These are phyloP conservation scores for Chiua virens DNA, from an alignment of 768 basidiomycete species.

Conservation along the genomic window DNA sequence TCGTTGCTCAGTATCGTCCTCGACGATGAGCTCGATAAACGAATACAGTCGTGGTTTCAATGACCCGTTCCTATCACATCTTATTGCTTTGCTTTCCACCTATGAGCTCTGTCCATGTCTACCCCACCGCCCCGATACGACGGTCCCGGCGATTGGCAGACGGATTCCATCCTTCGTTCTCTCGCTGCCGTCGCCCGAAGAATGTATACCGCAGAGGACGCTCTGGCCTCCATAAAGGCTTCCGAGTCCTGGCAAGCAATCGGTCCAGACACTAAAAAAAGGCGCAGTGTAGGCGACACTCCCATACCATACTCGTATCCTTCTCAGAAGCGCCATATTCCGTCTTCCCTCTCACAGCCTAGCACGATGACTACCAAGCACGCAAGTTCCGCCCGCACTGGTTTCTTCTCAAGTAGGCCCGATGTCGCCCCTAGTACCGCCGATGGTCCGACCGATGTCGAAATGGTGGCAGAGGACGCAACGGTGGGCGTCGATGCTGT, in stretches of 20 bases:
- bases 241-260: conserved; percentile 32
- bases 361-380: conserved; percentile 20
- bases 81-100: conserved; percentile 56
- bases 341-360: conserved; percentile 25
- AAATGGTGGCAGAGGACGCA: conserved; percentile 29
- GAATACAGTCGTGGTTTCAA: conserved; percentile 20
- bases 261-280: conserved; percentile 46
- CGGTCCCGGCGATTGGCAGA: conserved; percentile 59
- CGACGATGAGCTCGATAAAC: conserved; percentile 36
- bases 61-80: conserved; percentile 50
- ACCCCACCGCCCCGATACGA: conserved; percentile 54
- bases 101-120: conserved; percentile 53
- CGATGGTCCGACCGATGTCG: conserved; percentile 24
- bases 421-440: conserved; percentile 15
- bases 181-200: conserved; percentile 50
- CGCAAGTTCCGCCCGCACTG: conserved; percentile 4
- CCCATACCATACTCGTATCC: conserved; percentile 31
- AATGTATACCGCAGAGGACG: conserved; percentile 57
- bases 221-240: conserved; percentile 40
- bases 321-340: conserved; percentile 27
- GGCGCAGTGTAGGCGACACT: conserved; percentile 40
- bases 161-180: conserved; percentile 54
- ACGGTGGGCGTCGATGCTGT: conserved; percentile 25
- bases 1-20: conserved; percentile 11
- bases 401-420: conserved; percentile 26